Percentiles rank a stretch among this genome's conserved stretches.
These are phyloP conservation scores for Leccinum pachyderme DNA, from an alignment of 1,284 basidiomycete species.

Conservation along the genomic window DNA sequence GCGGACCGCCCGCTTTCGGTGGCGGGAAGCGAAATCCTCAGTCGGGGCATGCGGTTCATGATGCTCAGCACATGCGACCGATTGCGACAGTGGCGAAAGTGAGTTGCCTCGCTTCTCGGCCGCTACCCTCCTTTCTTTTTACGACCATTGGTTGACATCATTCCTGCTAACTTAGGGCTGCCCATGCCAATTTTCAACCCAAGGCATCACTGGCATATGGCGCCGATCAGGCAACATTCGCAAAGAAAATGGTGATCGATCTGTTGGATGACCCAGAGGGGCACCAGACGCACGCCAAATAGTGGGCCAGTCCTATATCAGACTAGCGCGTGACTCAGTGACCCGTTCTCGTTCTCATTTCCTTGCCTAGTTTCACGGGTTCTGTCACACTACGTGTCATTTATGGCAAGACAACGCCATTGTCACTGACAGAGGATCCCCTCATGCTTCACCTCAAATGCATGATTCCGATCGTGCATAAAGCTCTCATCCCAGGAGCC, in stretches of 20 bases:
- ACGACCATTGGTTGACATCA: background rate
- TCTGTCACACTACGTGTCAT: slow-evolving; percentile 63
- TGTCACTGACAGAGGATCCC: slow-evolving; percentile 49
- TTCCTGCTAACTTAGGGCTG: slow-evolving; percentile 22
- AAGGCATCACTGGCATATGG: slow-evolving; percentile 36
- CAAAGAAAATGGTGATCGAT: slow-evolving; percentile 38
- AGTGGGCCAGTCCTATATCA: slow-evolving; percentile 11
- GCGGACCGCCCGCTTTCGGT: slow-evolving; percentile 49
- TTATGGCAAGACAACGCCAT: slow-evolving; percentile 55
- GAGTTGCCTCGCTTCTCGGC: background rate
- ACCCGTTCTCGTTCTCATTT: background rate
- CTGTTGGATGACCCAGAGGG: slow-evolving; percentile 37
- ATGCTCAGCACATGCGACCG: slow-evolving; percentile 23
- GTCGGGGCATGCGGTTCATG: slow-evolving; percentile 30
- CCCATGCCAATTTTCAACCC: slow-evolving; percentile 41
- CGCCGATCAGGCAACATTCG: slow-evolving; percentile 36
- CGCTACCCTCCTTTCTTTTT: background rate
- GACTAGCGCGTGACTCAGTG: background rate
- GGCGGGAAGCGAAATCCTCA: slow-evolving; percentile 47
- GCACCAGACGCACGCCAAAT: slow-evolving; percentile 33
- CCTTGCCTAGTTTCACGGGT: slow-evolving; percentile 51
- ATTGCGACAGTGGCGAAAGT: slow-evolving; percentile 27
- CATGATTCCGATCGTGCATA: slow-evolving; percentile 41
- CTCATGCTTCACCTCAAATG: slow-evolving; percentile 35
- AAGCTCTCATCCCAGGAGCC: slow-evolving; percentile 52